phyloP scores from a whole-genome alignment of 495 filamentous ascomycete genomes.

The Podospora fimiseda region DNA sequence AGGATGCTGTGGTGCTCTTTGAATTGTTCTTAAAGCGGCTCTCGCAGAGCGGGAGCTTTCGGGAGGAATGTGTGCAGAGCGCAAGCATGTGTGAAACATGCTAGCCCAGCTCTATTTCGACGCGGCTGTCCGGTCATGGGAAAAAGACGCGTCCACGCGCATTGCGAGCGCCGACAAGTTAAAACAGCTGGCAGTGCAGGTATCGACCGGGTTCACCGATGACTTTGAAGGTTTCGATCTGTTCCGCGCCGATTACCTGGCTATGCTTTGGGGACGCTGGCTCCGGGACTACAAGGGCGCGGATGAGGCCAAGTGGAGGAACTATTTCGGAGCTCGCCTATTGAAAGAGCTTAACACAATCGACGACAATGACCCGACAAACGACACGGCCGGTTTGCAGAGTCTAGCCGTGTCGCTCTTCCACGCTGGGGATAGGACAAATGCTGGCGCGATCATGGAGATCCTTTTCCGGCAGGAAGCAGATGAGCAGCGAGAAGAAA shows the following conservation, averaged over 20 bases:
- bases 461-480: conserved; percentile 5
- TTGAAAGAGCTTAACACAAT: conserved; percentile 7
- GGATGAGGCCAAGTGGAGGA: conserved; percentile 8
- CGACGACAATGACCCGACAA: conserved; percentile 11
- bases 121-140: conserved; percentile 5
- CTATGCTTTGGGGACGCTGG: conserved; percentile 14
- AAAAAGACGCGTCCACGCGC: not conserved
- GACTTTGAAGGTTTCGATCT: conserved; percentile 13
- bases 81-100: not conserved
- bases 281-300: conserved; percentile 5
- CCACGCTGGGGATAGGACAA: conserved; percentile 11
- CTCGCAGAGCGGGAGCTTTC: not conserved
- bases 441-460: conserved; percentile 8
- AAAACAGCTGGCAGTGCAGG: conserved; percentile 7
- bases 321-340: conserved; percentile 7
- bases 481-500: not conserved
- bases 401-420: conserved; percentile 6
- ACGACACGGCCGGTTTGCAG: conserved; percentile 4
- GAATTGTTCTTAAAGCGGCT: conserved; percentile 4
- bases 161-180: conserved; percentile 5
- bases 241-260: conserved; percentile 8
- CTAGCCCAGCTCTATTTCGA: conserved; percentile 12
- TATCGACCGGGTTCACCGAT: conserved; percentile 7
- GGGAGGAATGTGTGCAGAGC: not conserved
- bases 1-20: not conserved